phyloP scores from a whole-genome alignment of 1,284 basidiomycete genomes.

The Somion occarium region DNA sequence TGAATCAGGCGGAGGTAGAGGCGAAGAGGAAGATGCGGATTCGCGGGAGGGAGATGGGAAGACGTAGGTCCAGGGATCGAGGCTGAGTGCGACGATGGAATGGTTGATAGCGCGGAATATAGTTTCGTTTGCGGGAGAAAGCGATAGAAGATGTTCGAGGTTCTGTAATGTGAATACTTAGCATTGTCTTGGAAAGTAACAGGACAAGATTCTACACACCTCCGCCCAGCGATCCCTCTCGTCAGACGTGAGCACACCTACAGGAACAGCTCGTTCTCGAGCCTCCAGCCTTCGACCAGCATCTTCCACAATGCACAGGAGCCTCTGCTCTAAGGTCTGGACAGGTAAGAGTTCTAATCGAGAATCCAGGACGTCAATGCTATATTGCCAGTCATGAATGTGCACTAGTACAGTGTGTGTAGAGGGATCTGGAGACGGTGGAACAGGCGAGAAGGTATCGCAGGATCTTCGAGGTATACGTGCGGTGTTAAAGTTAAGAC shows the following conservation, averaged over 20 bases:
- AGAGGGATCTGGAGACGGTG: constrained; percentile 36
- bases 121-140: constrained; percentile 62
- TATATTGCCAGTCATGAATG: constrained; percentile 80
- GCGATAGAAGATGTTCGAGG: constrained; percentile 62
- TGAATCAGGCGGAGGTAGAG: constrained; percentile 25
- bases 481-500: constrained; percentile 72
- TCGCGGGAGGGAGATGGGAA: constrained; percentile 31
- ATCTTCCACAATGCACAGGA: constrained; percentile 70
- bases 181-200: background rate
- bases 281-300: constrained; percentile 47
- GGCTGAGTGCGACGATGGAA: constrained; percentile 73
- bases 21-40: constrained; percentile 10
- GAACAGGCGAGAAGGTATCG: constrained; percentile 56
- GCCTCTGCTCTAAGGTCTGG: constrained; percentile 60
- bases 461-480: constrained; percentile 66
- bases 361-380: constrained; percentile 61
- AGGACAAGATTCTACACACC: constrained; percentile 36
- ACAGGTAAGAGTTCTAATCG: constrained; percentile 30
- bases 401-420: constrained; percentile 68
- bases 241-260: constrained; percentile 80
- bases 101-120: constrained; percentile 63
- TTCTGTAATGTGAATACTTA: constrained; percentile 42
- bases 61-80: constrained; percentile 56
- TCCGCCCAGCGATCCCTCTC: constrained; percentile 82
- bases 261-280: constrained; percentile 53